Base-by-base conservation (phyloP, 1,139 yeast species). In the Debaryomyces fabryi region DNA sequence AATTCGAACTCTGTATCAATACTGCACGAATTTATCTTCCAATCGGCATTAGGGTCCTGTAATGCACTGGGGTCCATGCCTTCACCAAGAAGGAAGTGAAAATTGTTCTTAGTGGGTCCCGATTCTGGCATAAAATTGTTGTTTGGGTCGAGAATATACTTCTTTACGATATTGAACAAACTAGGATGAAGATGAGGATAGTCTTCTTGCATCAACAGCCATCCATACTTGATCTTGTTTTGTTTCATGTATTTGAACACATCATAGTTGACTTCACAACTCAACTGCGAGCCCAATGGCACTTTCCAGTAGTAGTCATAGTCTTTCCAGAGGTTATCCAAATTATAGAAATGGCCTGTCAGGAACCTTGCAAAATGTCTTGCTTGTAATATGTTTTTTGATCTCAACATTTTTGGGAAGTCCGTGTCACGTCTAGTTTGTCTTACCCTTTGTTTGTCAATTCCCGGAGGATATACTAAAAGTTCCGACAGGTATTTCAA, bases 321-420 rank as follows among this genome's bases (percentile, higher is more conserved):
- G 6, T 72, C 68, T 30, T 64, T 52, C 64, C 73, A 82, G 9
- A 55, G 12, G 4, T 45, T 48, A 6, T 52, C 54, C 36, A 53
- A 20, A 30, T 53, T 49, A 34, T 54, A 55, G 59, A 82, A 81
- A 58, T 81, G 80, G 0, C 87, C 86, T 2, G 83, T 71, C 59
- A 79, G 78, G 60, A 78, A 84, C 39, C 89, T 71, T 54, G 89
- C 83, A 86, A 84, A 82, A 65, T 82, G 87, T 53, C 88, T 74
- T 6, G 48, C 45, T 36, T 46, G 48, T 10, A 44, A 21, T 2
- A 44, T 8, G 16, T 44, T 42, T 10, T 40, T 27, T 4, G 33
- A 27, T 13, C 47, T 21, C 12, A 42, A 30, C 7, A 39, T 12
- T 44, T 38, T 36, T 1, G 53, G 49, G 55, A 84, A 83, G 32